phyloP scores from a whole-genome alignment of 2,329 filamentous ascomycete genomes.

The Aspergillus pseudoterreus region DNA sequence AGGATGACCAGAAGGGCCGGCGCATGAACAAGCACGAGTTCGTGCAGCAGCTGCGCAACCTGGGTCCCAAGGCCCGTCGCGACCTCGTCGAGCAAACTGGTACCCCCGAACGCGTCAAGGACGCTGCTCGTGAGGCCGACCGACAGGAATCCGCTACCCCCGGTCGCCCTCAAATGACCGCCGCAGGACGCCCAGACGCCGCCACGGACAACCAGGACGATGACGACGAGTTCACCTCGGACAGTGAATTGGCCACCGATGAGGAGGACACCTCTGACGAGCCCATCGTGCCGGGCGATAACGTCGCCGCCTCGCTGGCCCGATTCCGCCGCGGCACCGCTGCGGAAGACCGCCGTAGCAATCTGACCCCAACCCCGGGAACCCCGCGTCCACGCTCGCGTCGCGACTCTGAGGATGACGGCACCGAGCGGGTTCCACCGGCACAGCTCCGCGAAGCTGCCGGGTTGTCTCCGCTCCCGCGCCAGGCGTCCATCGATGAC shows the following conservation, averaged over 20 bases:
- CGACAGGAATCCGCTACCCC: conserved; percentile 21
- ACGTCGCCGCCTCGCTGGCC: conserved; percentile 37
- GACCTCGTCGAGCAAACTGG: conserved; percentile 42
- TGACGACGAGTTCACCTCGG: conserved; percentile 21
- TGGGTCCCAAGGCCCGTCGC: conserved; percentile 58
- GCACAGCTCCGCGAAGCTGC: conserved; percentile 31
- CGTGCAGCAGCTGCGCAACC: conserved; percentile 57
- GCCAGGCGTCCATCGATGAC: conserved; percentile 28
- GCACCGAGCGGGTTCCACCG: conserved; percentile 41
- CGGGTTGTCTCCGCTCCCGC: conserved; percentile 21
- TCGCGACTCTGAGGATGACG: conserved; percentile 42
- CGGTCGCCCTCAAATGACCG: conserved; percentile 6
- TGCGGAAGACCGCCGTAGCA: conserved; percentile 38
- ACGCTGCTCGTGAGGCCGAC: conserved; percentile 30
- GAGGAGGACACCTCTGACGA: conserved; percentile 19
- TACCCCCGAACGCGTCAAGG: conserved; percentile 37
- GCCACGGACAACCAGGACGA: conserved; percentile 8
- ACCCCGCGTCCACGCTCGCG: conserved; percentile 16
- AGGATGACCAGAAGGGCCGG: conserved; percentile 37
- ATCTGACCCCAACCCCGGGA: conserved; percentile 24
- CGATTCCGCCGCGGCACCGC: conserved; percentile 33
- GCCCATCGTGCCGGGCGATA: conserved; percentile 25
- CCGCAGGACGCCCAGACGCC: conserved; percentile 9
- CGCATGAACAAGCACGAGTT: conserved; percentile 64
- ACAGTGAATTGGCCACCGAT: conserved; percentile 21